Conservation (phyloP, 768 basidiomycete species). For the Russula sp. region DNA sequence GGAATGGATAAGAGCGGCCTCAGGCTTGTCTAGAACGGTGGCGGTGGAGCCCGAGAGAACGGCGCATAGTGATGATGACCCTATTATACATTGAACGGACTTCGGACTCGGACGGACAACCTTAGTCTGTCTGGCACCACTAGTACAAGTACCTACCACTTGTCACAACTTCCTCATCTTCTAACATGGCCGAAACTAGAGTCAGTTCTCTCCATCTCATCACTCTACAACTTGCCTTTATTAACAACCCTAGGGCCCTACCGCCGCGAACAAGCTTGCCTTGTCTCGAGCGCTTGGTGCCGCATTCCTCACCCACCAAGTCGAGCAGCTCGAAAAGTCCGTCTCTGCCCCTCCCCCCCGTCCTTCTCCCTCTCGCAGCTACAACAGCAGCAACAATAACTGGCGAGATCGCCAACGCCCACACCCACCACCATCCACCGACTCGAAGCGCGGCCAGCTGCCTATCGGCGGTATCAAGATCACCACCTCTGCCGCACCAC, state of each 20-base stretch:
- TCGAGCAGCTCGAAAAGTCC: slow-evolving; percentile 79
- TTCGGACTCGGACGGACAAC: too few relatives aligned
- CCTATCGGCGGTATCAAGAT: slow-evolving; percentile 19
- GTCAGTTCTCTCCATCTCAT: not conserved
- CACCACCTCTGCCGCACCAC: not conserved
- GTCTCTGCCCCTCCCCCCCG: slow-evolving; percentile 41
- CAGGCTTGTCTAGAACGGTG: too few relatives aligned
- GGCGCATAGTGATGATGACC: too few relatives aligned
- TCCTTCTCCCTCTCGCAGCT: slow-evolving; percentile 23
- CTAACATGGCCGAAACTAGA: not conserved
- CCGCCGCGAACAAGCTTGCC: slow-evolving; percentile 49
- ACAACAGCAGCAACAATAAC: slow-evolving; percentile 8
- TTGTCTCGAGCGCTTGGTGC: slow-evolving; percentile 87
- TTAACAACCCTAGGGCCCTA: not conserved
- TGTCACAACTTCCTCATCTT: not conserved
- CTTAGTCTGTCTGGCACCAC: too few relatives aligned
- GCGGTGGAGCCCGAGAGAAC: too few relatives aligned
- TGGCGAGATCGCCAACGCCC: slow-evolving; percentile 21
- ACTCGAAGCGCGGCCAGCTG: slow-evolving; percentile 26
- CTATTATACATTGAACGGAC: too few relatives aligned
- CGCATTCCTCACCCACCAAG: slow-evolving; percentile 82
- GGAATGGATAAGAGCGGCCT: too few relatives aligned
- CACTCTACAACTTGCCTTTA: not conserved
- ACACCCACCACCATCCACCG: slow-evolving; percentile 17
- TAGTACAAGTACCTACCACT: too few relatives aligned